Conservation (phyloP, 1,139 yeast species). For the Dujonia santamariae region DNA sequence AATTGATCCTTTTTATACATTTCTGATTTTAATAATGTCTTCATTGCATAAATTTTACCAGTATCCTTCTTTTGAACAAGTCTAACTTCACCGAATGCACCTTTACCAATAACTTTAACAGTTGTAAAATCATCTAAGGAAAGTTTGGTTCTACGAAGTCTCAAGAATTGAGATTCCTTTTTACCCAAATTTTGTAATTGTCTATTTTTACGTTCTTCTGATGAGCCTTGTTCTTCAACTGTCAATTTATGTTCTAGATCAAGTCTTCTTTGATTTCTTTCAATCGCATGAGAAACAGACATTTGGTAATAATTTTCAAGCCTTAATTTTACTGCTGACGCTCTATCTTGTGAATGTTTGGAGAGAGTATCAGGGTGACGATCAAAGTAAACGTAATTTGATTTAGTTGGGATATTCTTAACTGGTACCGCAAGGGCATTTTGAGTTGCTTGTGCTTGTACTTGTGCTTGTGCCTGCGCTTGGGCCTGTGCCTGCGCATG, state of each 20-base stretch:
- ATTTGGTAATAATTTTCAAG: slow-evolving; percentile 74
- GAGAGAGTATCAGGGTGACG: slow-evolving; percentile 79
- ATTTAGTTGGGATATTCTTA: slow-evolving; percentile 5
- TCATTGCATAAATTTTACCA: slow-evolving; percentile 84
- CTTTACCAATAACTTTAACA: slow-evolving; percentile 81
- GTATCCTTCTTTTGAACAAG: slow-evolving; percentile 80
- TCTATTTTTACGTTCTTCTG: slow-evolving; percentile 72
- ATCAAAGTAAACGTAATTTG: slow-evolving; percentile 68
- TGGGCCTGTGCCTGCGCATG: slow-evolving; percentile 12
- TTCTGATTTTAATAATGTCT: slow-evolving; percentile 71
- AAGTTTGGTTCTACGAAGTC: slow-evolving; percentile 72
- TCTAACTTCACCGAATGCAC: slow-evolving; percentile 84
- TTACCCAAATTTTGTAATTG: slow-evolving; percentile 69
- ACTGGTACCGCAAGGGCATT: background rate
- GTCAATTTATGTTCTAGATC: slow-evolving; percentile 65
- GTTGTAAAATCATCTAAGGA: slow-evolving; percentile 73
- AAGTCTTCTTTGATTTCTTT: slow-evolving; percentile 73
- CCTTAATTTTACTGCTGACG: slow-evolving; percentile 68
- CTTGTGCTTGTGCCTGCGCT: slow-evolving; percentile 10
- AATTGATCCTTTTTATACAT: slow-evolving; percentile 82
- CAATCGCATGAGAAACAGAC: slow-evolving; percentile 77
- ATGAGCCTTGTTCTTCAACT: slow-evolving; percentile 57
- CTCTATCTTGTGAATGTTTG: slow-evolving; percentile 66
- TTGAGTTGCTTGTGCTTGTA: slow-evolving; percentile 11
- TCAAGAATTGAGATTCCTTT: slow-evolving; percentile 73